phyloP scores from a whole-genome alignment of 2,329 filamentous ascomycete species.

The Exophiala sideris region DNA sequence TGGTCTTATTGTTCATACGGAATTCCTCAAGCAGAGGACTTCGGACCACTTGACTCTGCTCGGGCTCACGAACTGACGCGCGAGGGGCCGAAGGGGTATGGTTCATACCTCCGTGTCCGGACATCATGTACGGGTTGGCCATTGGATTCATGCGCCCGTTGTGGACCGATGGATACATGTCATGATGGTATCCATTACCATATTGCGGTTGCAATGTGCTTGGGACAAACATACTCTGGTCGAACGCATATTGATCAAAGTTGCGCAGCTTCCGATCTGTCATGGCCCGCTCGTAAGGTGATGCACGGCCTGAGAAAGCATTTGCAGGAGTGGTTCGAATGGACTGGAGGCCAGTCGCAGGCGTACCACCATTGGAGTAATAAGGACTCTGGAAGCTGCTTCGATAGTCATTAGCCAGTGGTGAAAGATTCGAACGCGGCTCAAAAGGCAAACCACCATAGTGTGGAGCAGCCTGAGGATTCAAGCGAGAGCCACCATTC shows the following conservation, averaged over 20 bases:
- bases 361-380: conserved; percentile 46
- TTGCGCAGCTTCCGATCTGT: conserved; percentile 50
- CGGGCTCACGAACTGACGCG: conserved; percentile 11
- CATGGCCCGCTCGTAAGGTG: conserved; percentile 43
- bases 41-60: conserved; percentile 38
- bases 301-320: conserved; percentile 36
- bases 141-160: conserved; percentile 34
- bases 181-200: conserved; percentile 32
- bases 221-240: conserved; percentile 15
- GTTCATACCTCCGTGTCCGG: conserved; percentile 21
- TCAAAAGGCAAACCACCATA: conserved; percentile 41
- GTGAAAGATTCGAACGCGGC: conserved; percentile 44
- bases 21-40: conserved; percentile 79
- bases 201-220: conserved; percentile 30
- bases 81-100: conserved; percentile 8
- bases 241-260: conserved; percentile 34
- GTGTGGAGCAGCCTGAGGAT: conserved; percentile 32
- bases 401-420: conserved; percentile 44
- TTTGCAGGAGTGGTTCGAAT: conserved; percentile 44
- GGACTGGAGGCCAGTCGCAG: conserved; percentile 37
- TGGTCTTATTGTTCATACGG: conserved; percentile 68
- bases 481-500: conserved; percentile 33
- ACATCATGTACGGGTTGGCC: conserved; percentile 37
- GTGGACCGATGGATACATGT: conserved; percentile 33
- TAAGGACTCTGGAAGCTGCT: conserved; percentile 45